Conservation (phyloP, 306 rosid genomes). For the Quercus aquifolioides region DNA sequence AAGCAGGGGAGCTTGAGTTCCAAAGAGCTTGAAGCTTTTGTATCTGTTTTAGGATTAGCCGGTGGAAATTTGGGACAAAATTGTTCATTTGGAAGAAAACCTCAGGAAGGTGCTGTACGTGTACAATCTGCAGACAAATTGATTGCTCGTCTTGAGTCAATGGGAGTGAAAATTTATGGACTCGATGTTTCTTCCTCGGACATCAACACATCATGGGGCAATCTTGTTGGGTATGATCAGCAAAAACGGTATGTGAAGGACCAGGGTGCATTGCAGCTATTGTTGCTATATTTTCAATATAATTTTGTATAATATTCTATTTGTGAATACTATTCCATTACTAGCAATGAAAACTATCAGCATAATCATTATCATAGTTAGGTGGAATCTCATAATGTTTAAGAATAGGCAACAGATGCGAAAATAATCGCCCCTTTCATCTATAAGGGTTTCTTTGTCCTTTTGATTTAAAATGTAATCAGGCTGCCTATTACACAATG, state of each 20-base stretch:
- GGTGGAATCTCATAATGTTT: constrained; percentile 1
- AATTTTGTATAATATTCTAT: not conserved
- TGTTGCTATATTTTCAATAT: not conserved
- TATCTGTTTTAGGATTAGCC: constrained; percentile 72
- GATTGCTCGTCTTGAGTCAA: constrained; percentile 68
- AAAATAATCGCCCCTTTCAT: not conserved
- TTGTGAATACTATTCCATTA: constrained; percentile 12
- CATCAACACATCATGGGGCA: constrained; percentile 72
- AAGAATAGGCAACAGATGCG: not conserved
- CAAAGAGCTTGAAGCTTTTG: constrained; percentile 76
- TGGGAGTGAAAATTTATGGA: constrained; percentile 84
- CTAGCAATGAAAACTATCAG: not conserved
- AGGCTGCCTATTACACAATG: not conserved
- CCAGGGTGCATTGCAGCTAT: not conserved
- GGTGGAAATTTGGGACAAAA: constrained; percentile 52
- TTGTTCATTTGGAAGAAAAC: constrained; percentile 36
- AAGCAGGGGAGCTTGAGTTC: constrained; percentile 64
- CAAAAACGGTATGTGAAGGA: constrained; percentile 66
- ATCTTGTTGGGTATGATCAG: constrained; percentile 82
- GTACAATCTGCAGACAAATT: constrained; percentile 59
- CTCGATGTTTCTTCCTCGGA: constrained; percentile 34
- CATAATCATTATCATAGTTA: not conserved
- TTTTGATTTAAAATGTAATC: not conserved
- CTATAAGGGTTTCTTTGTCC: not conserved
- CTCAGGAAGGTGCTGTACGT: constrained; percentile 39